Evolutionary conservation across 768 basidiomycete species (phyloP).

Genomic region (Cystofilobasidium bisporidii): DNA sequence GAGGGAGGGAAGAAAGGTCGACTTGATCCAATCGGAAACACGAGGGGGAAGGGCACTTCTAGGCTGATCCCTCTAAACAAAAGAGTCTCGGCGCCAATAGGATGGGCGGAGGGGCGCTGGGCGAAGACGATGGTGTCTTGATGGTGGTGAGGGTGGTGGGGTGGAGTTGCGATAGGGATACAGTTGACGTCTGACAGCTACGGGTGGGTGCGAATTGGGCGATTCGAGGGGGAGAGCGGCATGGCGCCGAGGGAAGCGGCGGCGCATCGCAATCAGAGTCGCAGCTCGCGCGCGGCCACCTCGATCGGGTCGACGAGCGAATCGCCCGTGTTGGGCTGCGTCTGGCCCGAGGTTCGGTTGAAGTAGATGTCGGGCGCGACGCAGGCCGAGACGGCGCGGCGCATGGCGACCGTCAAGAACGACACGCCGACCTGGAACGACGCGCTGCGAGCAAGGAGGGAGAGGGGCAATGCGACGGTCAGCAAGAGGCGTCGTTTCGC

Average conservation of each 20-base stretch:
- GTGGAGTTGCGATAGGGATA: background rate
- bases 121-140: too few species aligned
- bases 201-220: too few species aligned
- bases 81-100: too few species aligned
- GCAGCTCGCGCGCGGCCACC: slow-evolving; percentile 10
- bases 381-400: slow-evolving; percentile 88
- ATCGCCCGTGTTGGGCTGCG: background rate
- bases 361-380: slow-evolving; percentile 88
- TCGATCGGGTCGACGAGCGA: slow-evolving; percentile 23
- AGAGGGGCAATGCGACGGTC: too few species aligned
- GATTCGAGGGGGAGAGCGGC: too few species aligned
- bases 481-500: too few species aligned
- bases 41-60: too few species aligned
- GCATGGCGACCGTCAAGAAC: slow-evolving; percentile 80
- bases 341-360: slow-evolving; percentile 22
- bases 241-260: too few species aligned
- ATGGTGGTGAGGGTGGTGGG: background rate
- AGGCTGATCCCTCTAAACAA: too few species aligned
- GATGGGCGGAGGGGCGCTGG: too few species aligned
- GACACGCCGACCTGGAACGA: slow-evolving; percentile 75
- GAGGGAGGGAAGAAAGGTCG: too few species aligned
- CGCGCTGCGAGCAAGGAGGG: slow-evolving; percentile 8
- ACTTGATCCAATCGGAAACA: too few species aligned
- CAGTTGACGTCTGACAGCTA: background rate
- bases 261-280: background rate